Base-by-base conservation (phyloP, 2,329 filamentous ascomycete genomes). In the Aplosporella prunicola region DNA sequence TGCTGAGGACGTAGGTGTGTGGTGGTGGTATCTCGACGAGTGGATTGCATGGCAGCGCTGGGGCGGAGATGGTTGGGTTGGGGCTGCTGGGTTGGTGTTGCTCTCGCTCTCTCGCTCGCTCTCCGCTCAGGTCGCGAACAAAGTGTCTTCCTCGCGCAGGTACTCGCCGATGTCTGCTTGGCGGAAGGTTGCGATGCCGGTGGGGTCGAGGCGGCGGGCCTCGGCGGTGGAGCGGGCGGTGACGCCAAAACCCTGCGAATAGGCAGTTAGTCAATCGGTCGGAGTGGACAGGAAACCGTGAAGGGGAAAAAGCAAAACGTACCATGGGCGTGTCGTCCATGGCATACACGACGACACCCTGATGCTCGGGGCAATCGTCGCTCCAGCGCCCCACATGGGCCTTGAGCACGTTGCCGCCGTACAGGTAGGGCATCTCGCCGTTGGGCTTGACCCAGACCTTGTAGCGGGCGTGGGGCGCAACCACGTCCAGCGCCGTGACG, bases 371-470 rank as follows among this genome's bases (percentile, higher is more conserved):
- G 51, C 82, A 88, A 66, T 96, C 89, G 53, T 94, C 87, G 26
- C 78, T 83, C 79, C 83, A 89, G 44, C 87, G 68, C 14, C 85
- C 85, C 13, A 91, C 75, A 58, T 87, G 82, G 20, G 80, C 82
- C 60, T 85, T 85, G 49, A 93, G 76, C 35, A 93, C 72, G 61
- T 96, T 88, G 40, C 85, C 84, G 36, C 91, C 91, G 63, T 96
- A 98, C 31, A 98, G 66, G 60, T 93, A 96, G 1, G 91, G 89
- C 87, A 95, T 94, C 55, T 93, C 88, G 48, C 91, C 91, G 63
- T 96, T 96, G 42, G 80, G 75, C 64, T 93, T 93, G 49, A 98
- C 80, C 87, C 88, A 96, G 50, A 96, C 79, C 76, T 96, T 96
- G 67, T 94, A 93, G 42, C 91, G 73, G 29, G 89, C 89, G 60